Percentiles rank a stretch among this genome's conserved stretches.
Evolutionary conservation across 78 protist genomes (phyloP).

Genomic region (Emiliania huxleyi): DNA sequence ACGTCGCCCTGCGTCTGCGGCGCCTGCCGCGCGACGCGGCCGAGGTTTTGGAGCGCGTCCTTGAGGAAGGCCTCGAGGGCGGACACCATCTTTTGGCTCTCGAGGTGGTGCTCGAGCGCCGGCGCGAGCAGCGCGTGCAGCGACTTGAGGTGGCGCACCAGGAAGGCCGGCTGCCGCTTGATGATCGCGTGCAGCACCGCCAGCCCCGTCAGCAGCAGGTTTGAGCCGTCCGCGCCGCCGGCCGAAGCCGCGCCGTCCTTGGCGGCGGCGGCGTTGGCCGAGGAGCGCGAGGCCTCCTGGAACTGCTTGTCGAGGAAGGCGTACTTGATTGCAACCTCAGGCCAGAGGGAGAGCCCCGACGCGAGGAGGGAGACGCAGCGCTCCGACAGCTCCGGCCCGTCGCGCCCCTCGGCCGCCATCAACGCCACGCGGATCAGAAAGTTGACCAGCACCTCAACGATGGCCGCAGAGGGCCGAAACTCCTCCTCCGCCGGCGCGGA

Average conservation of each 20-base stretch:
- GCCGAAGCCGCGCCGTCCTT: background rate
- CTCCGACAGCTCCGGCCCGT: background rate
- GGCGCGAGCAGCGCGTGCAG: background rate
- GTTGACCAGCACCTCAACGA: conserved; percentile 43
- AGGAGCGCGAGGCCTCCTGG: background rate
- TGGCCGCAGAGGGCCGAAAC: conserved; percentile 2
- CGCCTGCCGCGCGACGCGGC: no score
- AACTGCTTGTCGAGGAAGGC: conserved; percentile 60
- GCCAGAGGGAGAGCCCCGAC: conserved; percentile 56
- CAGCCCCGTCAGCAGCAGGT: background rate
- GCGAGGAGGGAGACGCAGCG: conserved; percentile 47
- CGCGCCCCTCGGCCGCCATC: background rate
- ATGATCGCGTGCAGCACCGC: background rate
- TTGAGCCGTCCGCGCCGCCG: background rate
- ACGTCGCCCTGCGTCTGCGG: background rate
- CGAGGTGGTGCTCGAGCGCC: background rate
- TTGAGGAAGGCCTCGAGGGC: background rate
- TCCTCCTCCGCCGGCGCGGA: background rate
- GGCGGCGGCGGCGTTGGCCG: background rate
- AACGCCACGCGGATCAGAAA: conserved; percentile 49
- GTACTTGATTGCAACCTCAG: conserved; percentile 59
- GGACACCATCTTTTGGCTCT: background rate
- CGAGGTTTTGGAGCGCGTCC: background rate
- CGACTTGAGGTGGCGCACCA: background rate
- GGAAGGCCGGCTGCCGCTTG: background rate